A percentile compares a stretch with the other conserved stretches of the same genome.
Evolutionary conservation across 2,329 filamentous ascomycete genomes (phyloP).

Genomic region (Trichophyton benhamiae): DNA sequence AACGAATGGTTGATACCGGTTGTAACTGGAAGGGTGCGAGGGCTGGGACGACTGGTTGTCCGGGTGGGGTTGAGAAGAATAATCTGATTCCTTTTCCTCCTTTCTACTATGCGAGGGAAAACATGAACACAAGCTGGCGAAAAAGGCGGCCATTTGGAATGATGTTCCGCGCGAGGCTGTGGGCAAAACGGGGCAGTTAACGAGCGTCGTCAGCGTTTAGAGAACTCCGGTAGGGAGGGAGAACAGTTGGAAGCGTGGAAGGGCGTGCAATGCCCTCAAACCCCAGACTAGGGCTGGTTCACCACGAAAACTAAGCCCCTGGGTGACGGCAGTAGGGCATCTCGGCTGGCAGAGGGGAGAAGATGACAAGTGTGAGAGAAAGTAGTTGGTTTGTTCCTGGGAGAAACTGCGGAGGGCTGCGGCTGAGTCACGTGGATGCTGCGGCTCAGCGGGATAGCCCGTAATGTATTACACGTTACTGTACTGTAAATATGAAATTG

Average conservation of each 20-base stretch:
- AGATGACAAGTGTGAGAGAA: not conserved
- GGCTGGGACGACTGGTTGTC: not conserved
- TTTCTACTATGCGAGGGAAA: constrained; percentile 9
- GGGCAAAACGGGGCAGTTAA: not conserved
- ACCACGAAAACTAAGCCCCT: not conserved
- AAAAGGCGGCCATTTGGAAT: constrained; percentile 7
- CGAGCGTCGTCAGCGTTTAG: constrained; percentile 1
- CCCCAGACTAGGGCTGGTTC: not conserved
- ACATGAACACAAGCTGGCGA: constrained; percentile 7
- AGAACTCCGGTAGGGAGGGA: not conserved
- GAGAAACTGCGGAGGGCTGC: not conserved
- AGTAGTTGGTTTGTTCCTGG: not conserved
- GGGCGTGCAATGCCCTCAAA: not conserved
- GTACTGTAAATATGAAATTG: not conserved
- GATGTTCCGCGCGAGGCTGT: not conserved
- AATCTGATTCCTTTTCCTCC: not conserved
- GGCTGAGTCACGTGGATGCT: constrained; percentile 1
- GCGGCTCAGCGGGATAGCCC: constrained; percentile 1
- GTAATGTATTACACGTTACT: not conserved
- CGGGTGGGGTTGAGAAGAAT: not conserved
- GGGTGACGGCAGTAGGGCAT: not conserved
- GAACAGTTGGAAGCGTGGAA: not conserved
- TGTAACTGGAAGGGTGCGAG: not conserved
- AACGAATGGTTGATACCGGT: constrained; percentile 6
- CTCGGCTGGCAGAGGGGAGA: not conserved